phyloP scores from a whole-genome alignment of 2,329 filamentous ascomycete genomes.

The Fusarium sp. region DNA sequence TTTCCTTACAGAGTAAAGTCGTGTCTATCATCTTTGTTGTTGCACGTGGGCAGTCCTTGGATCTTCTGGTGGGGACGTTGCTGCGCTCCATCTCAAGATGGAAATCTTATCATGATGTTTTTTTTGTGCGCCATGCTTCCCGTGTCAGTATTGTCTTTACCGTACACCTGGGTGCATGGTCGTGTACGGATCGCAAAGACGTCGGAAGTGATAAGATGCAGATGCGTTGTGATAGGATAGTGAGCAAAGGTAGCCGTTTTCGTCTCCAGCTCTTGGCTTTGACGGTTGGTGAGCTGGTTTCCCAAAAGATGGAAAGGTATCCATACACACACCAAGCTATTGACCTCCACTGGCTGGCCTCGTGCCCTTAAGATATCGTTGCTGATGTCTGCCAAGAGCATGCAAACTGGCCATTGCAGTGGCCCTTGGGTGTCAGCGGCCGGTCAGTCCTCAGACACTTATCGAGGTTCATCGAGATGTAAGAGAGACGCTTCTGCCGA shows the following conservation, averaged over 20 bases:
- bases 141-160: not conserved
- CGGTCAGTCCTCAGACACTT: not conserved
- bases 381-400: conserved; percentile 13
- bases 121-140: not conserved
- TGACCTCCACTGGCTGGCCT: not conserved
- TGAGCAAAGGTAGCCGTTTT: conserved; percentile 1
- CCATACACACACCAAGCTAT: not conserved
- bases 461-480: conserved; percentile 18
- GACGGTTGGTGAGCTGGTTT: conserved; percentile 3
- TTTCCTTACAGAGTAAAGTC: conserved; percentile 18
- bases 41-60: conserved; percentile 26
- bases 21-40: conserved; percentile 14
- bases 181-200: not conserved
- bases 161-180: not conserved
- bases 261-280: not conserved
- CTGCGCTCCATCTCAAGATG: conserved; percentile 7
- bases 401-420: not conserved
- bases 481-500: not conserved
- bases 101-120: not conserved
- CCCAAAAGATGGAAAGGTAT: not conserved
- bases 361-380: conserved; percentile 1
- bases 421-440: not conserved
- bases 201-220: conserved; percentile 17
- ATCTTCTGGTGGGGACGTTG: conserved; percentile 23
- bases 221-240: not conserved